Evolutionary conservation across 257 asterid genomes (phyloP).

Genomic region (Lycium ferocissimum): DNA sequence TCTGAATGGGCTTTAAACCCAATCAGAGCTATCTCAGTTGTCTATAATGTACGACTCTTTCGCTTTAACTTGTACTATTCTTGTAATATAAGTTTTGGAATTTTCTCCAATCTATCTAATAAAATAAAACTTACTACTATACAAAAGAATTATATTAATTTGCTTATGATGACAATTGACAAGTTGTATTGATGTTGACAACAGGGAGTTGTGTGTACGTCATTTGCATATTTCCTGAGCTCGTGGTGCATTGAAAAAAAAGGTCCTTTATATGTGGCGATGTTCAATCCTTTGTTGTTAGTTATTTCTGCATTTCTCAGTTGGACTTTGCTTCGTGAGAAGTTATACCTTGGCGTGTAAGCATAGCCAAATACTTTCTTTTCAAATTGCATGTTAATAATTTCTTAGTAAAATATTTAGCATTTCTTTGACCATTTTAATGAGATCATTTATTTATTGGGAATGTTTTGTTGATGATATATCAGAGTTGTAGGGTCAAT

Average conservation of each 20-base stretch:
- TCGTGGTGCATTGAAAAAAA: conserved; percentile 27
- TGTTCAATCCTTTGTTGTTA: conserved; percentile 79
- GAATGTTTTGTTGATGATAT: not conserved
- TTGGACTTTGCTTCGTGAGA: conserved; percentile 77
- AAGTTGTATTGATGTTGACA: not conserved
- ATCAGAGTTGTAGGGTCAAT: conserved; percentile 71
- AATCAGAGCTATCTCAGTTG: conserved; percentile 63
- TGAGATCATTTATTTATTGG: not conserved
- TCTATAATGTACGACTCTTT: conserved; percentile 55
- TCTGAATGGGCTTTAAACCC: conserved; percentile 72
- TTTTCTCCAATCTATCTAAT: too few species aligned
- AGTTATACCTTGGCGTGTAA: conserved; percentile 69
- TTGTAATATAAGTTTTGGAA: too few species aligned
- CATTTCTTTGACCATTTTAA: not conserved
- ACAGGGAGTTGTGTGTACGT: conserved; percentile 19
- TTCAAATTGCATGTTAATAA: too few species aligned
- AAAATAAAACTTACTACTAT: too few species aligned
- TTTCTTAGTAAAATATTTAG: not conserved
- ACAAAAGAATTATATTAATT: not conserved
- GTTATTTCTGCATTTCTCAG: conserved; percentile 82
- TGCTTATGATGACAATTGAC: not conserved
- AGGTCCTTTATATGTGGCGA: conserved; percentile 32
- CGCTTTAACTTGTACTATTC: not conserved
- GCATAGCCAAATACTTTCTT: conserved; percentile 20
- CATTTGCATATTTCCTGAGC: not conserved